Conservation (phyloP, 2,329 filamentous ascomycete species). For the Geosmithia flava region DNA sequence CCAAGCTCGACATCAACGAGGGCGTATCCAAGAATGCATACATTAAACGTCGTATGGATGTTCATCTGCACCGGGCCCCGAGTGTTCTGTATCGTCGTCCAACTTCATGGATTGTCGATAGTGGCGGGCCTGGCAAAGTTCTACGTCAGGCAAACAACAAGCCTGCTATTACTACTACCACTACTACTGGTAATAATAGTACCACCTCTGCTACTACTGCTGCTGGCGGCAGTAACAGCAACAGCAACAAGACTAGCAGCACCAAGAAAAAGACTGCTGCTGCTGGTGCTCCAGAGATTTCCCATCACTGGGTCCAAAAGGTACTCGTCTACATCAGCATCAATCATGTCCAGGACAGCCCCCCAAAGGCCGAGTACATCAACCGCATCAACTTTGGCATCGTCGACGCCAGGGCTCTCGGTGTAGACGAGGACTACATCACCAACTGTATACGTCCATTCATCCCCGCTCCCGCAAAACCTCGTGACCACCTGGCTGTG, state of each 20-base stretch:
- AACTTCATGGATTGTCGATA: constrained; percentile 22
- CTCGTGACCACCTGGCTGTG: constrained; percentile 2
- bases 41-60: constrained; percentile 18
- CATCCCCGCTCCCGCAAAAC: constrained; percentile 11
- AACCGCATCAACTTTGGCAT: constrained; percentile 24
- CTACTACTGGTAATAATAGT: too few relatives aligned
- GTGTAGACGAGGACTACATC: constrained; percentile 21
- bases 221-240: not conserved
- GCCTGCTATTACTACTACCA: too few relatives aligned
- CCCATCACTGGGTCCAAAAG: constrained; percentile 13
- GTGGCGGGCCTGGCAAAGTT: constrained; percentile 18
- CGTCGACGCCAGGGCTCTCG: constrained; percentile 19
- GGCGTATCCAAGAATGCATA: constrained; percentile 26
- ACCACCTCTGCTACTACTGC: too few relatives aligned
- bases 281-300: too few relatives aligned
- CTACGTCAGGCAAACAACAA: constrained; percentile 7
- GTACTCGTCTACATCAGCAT: constrained; percentile 27
- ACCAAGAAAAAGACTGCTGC: constrained; percentile 2
- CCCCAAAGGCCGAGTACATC: constrained; percentile 25
- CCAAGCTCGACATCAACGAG: constrained; percentile 24
- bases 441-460: constrained; percentile 22
- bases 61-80: constrained; percentile 18
- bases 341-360: constrained; percentile 16
- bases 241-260: not conserved
- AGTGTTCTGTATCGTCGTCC: constrained; percentile 20